phyloP scores from a whole-genome alignment of 1,139 yeast genomes.

The Magnusiomyces magnusii region DNA sequence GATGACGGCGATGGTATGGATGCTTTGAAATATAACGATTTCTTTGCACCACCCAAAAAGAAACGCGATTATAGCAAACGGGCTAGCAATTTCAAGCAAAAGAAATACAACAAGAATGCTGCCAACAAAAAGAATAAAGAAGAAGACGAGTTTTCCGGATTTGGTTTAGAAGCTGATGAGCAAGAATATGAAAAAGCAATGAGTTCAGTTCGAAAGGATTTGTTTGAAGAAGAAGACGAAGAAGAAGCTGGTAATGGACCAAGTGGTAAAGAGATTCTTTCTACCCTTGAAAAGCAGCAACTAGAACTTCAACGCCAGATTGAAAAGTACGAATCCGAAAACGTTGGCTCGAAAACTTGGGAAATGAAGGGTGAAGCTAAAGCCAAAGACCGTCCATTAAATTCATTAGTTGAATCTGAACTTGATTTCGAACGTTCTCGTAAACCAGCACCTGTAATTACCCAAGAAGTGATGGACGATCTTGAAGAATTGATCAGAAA shows the following conservation, averaged over 20 bases:
- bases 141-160: slow-evolving; percentile 44
- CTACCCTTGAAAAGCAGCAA: slow-evolving; percentile 83
- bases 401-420: slow-evolving; percentile 60
- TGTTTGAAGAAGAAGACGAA: slow-evolving; percentile 43
- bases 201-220: slow-evolving; percentile 48
- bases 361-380: slow-evolving; percentile 88
- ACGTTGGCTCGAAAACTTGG: slow-evolving; percentile 90
- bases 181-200: slow-evolving; percentile 45
- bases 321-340: slow-evolving; percentile 69
- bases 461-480: slow-evolving; percentile 77
- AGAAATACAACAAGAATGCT: slow-evolving; percentile 16
- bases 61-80: slow-evolving; percentile 12
- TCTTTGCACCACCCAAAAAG: slow-evolving; percentile 35
- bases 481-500: slow-evolving; percentile 83
- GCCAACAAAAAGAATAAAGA: slow-evolving; percentile 31
- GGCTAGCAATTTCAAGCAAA: slow-evolving; percentile 14
- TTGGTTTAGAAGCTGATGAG: slow-evolving; percentile 55
- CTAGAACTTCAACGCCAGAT: slow-evolving; percentile 68
- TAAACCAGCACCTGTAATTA: slow-evolving; percentile 87
- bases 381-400: slow-evolving; percentile 73
- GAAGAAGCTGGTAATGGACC: slow-evolving; percentile 30
- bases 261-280: slow-evolving; percentile 39
- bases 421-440: slow-evolving; percentile 67
- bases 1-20: slow-evolving; percentile 20
- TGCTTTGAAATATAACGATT: slow-evolving; percentile 32